Evolutionary conservation across 2,329 filamentous ascomycete genomes (phyloP), one percentile per base, ranked within the genome.

Genomic region (Penicillium sp.): DNA sequence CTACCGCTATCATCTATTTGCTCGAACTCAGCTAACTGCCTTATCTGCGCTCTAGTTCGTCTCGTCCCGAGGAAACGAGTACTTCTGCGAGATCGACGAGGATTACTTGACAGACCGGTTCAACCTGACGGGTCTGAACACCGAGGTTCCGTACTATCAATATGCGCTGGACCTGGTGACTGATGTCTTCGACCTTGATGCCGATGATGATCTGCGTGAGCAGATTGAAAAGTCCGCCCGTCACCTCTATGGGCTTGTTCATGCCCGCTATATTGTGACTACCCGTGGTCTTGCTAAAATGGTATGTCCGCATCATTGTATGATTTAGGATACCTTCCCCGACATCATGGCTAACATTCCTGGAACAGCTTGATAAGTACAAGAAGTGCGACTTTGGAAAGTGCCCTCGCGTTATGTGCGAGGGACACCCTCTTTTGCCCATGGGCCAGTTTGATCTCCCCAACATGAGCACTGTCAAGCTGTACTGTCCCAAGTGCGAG

Each of bases 61-160:
- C 66, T 96, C 93, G 4, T 96, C 92, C 6, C 85, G 94, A 51
- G 94, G 94, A 61, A 97, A 99, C 76, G 94, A 99, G 73, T 99
- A 99, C 76, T 99, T 97, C 69, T 99, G 94, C 83, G 94, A 99
- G 72, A 97, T 99, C 67, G 94, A 99, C 74, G 94, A 99, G 73
- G 94, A 99, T 67, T 99, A 99, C 74, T 82, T 99, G 43, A 97
- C 92, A 47, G 94, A 99, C 73, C 87, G 94, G 46, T 99, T 99
- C 83, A 99, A 99, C 76, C 80, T 99, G 56, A 99, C 94, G 0
- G 94, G 94, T 34, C 83, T 99, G 46, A 96, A 97, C 76, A 93
- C 90, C 33, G 94, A 99, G 72, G 94, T 99, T 13, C 90, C 96
- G 69, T 96, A 97, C 79, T 99, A 99, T 69, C 94, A 99, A 75